These are phyloP conservation scores for Kappamyces sp. DNA, from an alignment of 192 early-diverging fungal species.

Conservation along the genomic window DNA sequence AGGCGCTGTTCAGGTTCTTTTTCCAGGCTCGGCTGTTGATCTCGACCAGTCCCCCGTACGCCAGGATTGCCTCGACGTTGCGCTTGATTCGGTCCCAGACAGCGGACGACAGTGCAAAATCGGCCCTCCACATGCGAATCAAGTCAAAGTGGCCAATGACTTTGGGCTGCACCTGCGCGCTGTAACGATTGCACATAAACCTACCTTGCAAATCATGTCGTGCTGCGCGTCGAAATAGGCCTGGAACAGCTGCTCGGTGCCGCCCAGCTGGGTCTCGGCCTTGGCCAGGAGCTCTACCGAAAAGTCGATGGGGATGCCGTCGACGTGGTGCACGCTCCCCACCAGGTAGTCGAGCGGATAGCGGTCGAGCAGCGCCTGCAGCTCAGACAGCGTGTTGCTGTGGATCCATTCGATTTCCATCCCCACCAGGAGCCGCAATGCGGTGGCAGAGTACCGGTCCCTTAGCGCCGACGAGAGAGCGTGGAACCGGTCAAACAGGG, in stretches of 20 bases:
- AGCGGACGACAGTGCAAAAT: constrained; percentile 32
- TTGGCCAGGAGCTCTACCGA: constrained; percentile 50
- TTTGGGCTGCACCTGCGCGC: constrained; percentile 46
- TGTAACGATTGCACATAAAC: not conserved
- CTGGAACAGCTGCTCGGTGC: constrained; percentile 50
- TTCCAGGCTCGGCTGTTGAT: constrained; percentile 92
- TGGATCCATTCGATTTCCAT: constrained; percentile 87
- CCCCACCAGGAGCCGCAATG: constrained; percentile 63
- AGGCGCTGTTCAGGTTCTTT: constrained; percentile 76
- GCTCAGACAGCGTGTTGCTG: constrained; percentile 37
- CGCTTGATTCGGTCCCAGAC: constrained; percentile 53
- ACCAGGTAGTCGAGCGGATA: constrained; percentile 77
- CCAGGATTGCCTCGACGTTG: constrained; percentile 75
- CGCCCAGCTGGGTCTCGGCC: constrained; percentile 30
- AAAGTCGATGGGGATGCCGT: constrained; percentile 78
- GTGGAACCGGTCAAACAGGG: constrained; percentile 63
- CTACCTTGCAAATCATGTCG: constrained; percentile 60
- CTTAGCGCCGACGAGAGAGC: constrained; percentile 68
- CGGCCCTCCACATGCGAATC: constrained; percentile 69
- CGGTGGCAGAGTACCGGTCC: constrained; percentile 43
- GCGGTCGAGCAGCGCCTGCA: constrained; percentile 38
- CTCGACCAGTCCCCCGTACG: constrained; percentile 85
- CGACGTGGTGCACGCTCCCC: constrained; percentile 88
- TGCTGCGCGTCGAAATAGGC: constrained; percentile 88
- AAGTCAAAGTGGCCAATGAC: constrained; percentile 97